Base-by-base conservation (phyloP, 176 grass and related monocot species). In the Aegilops umbellulata region DNA sequence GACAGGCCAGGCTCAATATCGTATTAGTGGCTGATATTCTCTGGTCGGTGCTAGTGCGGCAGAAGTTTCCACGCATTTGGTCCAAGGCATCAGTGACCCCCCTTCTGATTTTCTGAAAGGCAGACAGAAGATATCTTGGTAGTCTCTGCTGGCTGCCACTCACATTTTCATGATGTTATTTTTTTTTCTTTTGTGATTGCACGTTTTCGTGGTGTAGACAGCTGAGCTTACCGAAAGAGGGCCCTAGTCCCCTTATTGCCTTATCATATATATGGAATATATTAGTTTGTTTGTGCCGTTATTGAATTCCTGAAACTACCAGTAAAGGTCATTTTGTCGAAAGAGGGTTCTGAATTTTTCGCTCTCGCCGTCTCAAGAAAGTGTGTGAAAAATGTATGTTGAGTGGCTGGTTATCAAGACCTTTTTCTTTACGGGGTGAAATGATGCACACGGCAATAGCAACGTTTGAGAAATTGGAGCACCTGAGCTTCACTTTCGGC, bases 21-120 rank as follows among this genome's bases (percentile, higher is more conserved):
- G 12, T 66, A 60, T 14, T 47, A 83, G 84, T 83, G 66, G 89
- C 8, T 90, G 84, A 85, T 74, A 42, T 24, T 44, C 23, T 7
- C 65, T 57, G 84, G 89, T 87, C 89, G 84, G 88, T 83, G 88
- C 19, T 65, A 30, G 30, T 65, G 80, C 11, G 74, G 42, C 84
- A 60, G 58, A 83, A 79, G 66, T 90, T 90, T 90, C 74, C 74
- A 74, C 89, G 35, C 63, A 74, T 16, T 81, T 81, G 44, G 3
- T 47, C 44, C 44, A 47, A 47, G 47, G 47, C 47, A 51, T 19
- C 47, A 51, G 15, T 51, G 47, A 51, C 16, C 47, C 47, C 49
- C 49, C n/a, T n/a, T n/a, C n/a, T n/a, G n/a, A n/a, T n/a, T n/a
- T 2, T 53, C 16, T 7, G 49, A 53, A 53, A 53, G 49, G 49